Conservation (phyloP, 2,329 filamentous ascomycete genomes). For the Venturia pyrina region DNA sequence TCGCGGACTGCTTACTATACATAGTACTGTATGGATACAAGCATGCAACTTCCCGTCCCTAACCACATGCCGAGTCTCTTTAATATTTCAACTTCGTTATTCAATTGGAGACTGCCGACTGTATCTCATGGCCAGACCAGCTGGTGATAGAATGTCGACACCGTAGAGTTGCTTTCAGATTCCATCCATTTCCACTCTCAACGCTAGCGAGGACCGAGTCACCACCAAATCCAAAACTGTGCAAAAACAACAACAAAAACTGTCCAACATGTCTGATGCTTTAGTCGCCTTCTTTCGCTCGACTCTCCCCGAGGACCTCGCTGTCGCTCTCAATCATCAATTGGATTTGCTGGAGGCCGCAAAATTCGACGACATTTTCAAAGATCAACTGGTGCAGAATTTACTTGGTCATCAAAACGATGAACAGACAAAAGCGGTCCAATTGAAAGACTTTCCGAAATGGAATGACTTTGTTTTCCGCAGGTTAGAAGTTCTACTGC, state of each 20-base stretch:
- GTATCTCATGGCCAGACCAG: background rate
- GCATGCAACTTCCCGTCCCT: no score
- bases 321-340: conserved; percentile 25
- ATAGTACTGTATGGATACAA: no score
- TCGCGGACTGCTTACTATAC: background rate
- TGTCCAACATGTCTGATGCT: conserved; percentile 30
- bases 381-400: conserved; percentile 28
- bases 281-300: conserved; percentile 31
- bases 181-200: background rate
- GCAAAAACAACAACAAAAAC: background rate
- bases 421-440: conserved; percentile 22
- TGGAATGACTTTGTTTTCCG: conserved; percentile 39
- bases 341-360: conserved; percentile 32
- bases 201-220: background rate
- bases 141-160: background rate
- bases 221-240: background rate
- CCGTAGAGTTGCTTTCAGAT: background rate
- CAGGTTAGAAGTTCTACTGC: conserved; percentile 29
- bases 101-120: background rate
- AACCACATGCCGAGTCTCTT: no score
- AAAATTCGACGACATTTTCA: conserved; percentile 31
- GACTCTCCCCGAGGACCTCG: conserved; percentile 33
- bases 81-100: no score
- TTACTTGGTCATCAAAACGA: conserved; percentile 31
- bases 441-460: conserved; percentile 23